These are phyloP conservation scores for Aspergillus pseudoglaucus DNA, from an alignment of 2,329 filamentous ascomycete genomes.

Conservation along the genomic window DNA sequence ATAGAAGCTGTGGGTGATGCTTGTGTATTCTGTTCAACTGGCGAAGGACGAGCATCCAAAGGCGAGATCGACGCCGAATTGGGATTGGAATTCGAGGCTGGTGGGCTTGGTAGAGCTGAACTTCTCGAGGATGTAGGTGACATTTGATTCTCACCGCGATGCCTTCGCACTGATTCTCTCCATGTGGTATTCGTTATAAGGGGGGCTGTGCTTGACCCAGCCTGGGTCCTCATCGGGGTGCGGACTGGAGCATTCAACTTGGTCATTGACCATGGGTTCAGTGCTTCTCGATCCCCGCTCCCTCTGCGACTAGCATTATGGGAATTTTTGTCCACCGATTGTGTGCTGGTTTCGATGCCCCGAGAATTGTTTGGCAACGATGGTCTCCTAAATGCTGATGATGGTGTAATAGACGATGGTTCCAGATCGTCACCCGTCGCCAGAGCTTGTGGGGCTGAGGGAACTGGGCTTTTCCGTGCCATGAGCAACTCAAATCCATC, in stretches of 20 bases:
- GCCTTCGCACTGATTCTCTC: neutral
- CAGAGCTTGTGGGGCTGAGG: neutral
- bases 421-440: neutral
- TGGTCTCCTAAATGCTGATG: neutral
- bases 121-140: neutral
- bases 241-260: constrained; percentile 21
- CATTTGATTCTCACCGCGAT: neutral
- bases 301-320: neutral
- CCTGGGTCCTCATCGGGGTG: neutral
- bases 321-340: neutral
- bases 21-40: constrained; percentile 1
- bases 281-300: constrained; percentile 8
- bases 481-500: constrained; percentile 17
- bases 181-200: neutral
- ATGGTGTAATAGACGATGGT: neutral
- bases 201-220: neutral
- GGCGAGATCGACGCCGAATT: constrained; percentile 7
- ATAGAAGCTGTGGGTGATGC: constrained; percentile 3
- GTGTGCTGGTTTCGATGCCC: neutral
- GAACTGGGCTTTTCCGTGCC: constrained; percentile 10
- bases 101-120: constrained; percentile 14
- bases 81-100: constrained; percentile 8
- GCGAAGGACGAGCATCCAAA: constrained; percentile 4
- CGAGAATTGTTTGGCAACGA: neutral
- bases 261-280: constrained; percentile 33